Evolutionary conservation across 768 basidiomycete species (phyloP).

Genomic region (Agaricus sinodeliciosus): DNA sequence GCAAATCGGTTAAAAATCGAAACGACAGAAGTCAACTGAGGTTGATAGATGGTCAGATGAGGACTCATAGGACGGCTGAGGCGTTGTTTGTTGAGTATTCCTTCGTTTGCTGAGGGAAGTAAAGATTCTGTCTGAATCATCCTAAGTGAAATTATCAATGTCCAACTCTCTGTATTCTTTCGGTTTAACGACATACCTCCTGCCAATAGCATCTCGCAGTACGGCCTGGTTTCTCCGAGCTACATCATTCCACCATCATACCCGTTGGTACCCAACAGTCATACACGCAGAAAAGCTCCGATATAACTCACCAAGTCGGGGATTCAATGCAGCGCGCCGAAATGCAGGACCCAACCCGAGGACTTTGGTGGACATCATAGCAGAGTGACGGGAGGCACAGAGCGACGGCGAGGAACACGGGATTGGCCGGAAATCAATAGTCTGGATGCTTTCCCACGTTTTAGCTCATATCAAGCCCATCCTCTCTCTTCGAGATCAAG

Average conservation of each 20-base stretch:
- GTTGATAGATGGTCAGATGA: conserved; percentile 96
- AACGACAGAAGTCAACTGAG: conserved; percentile 83
- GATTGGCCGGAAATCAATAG: no score
- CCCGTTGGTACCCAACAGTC: conserved; percentile 15
- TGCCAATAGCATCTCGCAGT: conserved; percentile 31
- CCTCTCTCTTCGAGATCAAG: background rate
- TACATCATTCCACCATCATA: background rate
- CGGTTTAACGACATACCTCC: conserved; percentile 28
- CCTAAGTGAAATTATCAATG: conserved; percentile 23
- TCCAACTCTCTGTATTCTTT: no score
- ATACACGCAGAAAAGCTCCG: conserved; percentile 3
- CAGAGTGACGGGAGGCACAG: no score
- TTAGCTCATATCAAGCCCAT: no score
- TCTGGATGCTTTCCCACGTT: no score
- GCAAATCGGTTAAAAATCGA: conserved; percentile 88
- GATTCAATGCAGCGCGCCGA: conserved; percentile 40
- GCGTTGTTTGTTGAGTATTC: conserved; percentile 84
- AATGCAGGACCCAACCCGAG: conserved; percentile 54
- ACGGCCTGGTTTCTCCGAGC: conserved; percentile 35
- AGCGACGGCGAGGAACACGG: no score
- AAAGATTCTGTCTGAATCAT: conserved; percentile 60
- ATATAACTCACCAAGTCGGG: conserved; percentile 26
- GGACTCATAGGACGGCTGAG: conserved; percentile 85
- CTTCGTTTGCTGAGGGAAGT: conserved; percentile 46
- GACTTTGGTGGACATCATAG: conserved; percentile 42